Percentiles rank a stretch among this genome's conserved stretches.
phyloP scores from a whole-genome alignment of 768 basidiomycete genomes.

The Phylloporus rhodoxanthus region DNA sequence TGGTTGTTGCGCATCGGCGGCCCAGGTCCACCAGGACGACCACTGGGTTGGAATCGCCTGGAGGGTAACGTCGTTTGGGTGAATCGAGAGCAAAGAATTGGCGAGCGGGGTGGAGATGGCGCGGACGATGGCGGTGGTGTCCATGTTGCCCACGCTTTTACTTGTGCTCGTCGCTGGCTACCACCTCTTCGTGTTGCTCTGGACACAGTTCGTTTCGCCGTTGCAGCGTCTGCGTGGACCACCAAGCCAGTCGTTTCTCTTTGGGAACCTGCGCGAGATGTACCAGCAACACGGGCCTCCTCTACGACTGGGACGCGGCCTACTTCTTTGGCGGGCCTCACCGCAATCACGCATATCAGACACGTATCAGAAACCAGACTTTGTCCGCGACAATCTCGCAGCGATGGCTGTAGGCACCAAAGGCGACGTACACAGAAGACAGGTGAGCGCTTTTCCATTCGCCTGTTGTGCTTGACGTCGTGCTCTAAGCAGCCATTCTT shows the following conservation, averaged over 20 bases:
- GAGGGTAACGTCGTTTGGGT: conserved; percentile 43
- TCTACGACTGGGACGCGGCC: conserved; percentile 39
- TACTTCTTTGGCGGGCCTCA: conserved; percentile 48
- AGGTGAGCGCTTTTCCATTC: conserved; percentile 28
- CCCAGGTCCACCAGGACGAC: conserved; percentile 37
- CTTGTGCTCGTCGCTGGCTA: conserved; percentile 15
- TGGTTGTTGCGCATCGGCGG: conserved; percentile 14
- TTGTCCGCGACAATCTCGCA: conserved; percentile 45
- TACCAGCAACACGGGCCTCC: conserved; percentile 49
- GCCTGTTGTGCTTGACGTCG: neutral
- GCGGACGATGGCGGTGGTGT: conserved; percentile 13
- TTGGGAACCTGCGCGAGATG: conserved; percentile 49
- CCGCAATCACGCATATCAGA: conserved; percentile 54
- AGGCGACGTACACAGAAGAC: conserved; percentile 51
- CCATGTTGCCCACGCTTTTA: neutral
- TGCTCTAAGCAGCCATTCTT: conserved; percentile 27
- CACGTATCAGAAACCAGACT: conserved; percentile 58
- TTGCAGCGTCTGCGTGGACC: conserved; percentile 45
- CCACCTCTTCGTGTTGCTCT: conserved; percentile 38
- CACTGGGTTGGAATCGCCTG: conserved; percentile 19
- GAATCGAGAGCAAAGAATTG: conserved; percentile 36
- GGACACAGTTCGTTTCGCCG: conserved; percentile 43
- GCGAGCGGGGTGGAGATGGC: conserved; percentile 18
- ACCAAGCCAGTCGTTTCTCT: conserved; percentile 41
- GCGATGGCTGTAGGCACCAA: conserved; percentile 47